A percentile compares a stretch with the other conserved stretches of the same genome.
Conservation (phyloP, 768 basidiomycete species). For the Mycena albidolilacea region DNA sequence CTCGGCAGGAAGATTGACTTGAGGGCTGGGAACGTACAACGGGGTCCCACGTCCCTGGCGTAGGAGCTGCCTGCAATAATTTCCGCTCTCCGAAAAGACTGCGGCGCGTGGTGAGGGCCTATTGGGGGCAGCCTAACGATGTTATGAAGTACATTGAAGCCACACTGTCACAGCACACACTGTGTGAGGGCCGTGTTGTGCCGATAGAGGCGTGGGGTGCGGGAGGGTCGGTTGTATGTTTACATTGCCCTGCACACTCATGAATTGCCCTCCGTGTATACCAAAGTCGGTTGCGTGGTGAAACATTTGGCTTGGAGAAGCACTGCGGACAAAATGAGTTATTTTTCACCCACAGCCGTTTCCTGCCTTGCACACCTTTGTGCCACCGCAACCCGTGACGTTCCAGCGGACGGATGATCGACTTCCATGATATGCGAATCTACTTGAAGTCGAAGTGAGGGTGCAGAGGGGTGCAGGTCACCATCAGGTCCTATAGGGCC, state of each 20-base stretch:
- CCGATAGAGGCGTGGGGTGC: not conserved
- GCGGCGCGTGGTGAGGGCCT: not conserved
- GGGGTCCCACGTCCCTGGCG: conserved; percentile 46
- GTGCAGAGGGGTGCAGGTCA: too few species aligned
- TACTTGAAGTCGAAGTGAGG: too few species aligned
- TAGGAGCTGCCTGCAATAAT: not conserved
- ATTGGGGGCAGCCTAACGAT: too few species aligned
- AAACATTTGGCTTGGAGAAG: not conserved
- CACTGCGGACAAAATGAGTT: not conserved
- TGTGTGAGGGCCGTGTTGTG: not conserved
- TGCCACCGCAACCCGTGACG: too few species aligned
- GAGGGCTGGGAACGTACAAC: conserved; percentile 48
- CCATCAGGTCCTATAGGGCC: too few species aligned
- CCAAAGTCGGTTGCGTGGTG: not conserved
- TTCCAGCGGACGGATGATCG: too few species aligned
- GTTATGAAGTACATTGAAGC: too few species aligned
- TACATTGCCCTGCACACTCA: conserved; percentile 1
- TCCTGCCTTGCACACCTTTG: too few species aligned
- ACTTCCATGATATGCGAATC: too few species aligned
- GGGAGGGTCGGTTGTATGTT: not conserved
- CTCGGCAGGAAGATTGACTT: conserved; percentile 38
- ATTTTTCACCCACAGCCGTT: too few species aligned
- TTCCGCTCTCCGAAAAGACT: not conserved
- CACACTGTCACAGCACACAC: too few species aligned
- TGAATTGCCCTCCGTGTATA: not conserved